A percentile compares a stretch with the other conserved stretches of the same genome.
Evolutionary conservation across 2,329 filamentous ascomycete genomes (phyloP).

Genomic region (Thielaviopsis musarum): DNA sequence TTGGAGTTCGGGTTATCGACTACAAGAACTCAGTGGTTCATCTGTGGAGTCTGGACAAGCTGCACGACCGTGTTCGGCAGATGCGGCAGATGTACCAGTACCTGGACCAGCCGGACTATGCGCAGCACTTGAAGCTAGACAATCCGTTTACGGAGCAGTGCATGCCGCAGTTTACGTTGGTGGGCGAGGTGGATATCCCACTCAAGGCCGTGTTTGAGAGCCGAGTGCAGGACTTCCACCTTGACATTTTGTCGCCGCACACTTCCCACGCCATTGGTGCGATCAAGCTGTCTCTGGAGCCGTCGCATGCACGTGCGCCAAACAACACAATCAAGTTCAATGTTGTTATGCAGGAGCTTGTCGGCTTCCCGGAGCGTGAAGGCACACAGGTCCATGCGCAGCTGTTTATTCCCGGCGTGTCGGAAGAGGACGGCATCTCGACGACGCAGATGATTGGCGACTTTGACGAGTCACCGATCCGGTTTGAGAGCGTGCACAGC

Average conservation of each 20-base stretch:
- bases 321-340: slow-evolving; percentile 94
- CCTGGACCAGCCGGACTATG: slow-evolving; percentile 84
- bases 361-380: slow-evolving; percentile 89
- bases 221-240: slow-evolving; percentile 78
- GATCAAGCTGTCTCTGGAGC: slow-evolving; percentile 77
- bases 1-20: slow-evolving; percentile 79
- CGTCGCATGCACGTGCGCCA: slow-evolving; percentile 81
- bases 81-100: slow-evolving; percentile 98
- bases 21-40: slow-evolving; percentile 75
- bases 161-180: slow-evolving; percentile 79
- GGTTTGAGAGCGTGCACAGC: slow-evolving; percentile 95
- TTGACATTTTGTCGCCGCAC: slow-evolving; percentile 84
- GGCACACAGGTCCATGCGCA: slow-evolving; percentile 92
- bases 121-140: slow-evolving; percentile 79
- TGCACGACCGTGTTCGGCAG: slow-evolving; percentile 67
- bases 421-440: slow-evolving; percentile 68
- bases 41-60: slow-evolving; percentile 87
- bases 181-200: slow-evolving; percentile 87
- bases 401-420: slow-evolving; percentile 84
- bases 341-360: slow-evolving; percentile 90
- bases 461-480: slow-evolving; percentile 82
- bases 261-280: slow-evolving; percentile 84
- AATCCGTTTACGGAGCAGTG: slow-evolving; percentile 87
- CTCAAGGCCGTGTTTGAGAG: slow-evolving; percentile 87
- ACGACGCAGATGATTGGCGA: slow-evolving; percentile 88